A percentile compares a stretch with the other conserved stretches of the same genome.
phyloP scores from a whole-genome alignment of 257 asterid species.

The Nicotiana obtusifolia region DNA sequence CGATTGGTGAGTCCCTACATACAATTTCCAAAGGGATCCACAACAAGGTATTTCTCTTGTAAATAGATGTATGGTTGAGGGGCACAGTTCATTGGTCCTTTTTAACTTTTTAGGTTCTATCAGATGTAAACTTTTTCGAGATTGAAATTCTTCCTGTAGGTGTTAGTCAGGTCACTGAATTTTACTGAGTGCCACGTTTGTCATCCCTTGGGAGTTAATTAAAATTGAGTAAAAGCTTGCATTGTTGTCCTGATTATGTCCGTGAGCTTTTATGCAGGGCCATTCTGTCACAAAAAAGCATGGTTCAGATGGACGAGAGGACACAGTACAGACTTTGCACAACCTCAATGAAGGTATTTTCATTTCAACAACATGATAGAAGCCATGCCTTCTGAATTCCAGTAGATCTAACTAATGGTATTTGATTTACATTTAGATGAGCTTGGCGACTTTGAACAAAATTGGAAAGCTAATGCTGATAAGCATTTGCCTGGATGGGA shows the following conservation, averaged over 20 bases:
- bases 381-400: not conserved
- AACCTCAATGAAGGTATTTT: conserved; percentile 73
- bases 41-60: conserved; percentile 42
- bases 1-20: conserved; percentile 58
- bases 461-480: conserved; percentile 64
- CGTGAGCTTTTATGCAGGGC: conserved; percentile 40
- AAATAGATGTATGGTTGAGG: not conserved
- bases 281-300: conserved; percentile 61
- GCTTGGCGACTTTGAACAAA: conserved; percentile 64
- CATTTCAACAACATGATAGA: not conserved
- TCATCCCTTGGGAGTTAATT: not conserved
- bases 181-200: not conserved
- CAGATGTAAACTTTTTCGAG: not conserved
- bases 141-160: not conserved
- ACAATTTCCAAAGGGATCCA: conserved; percentile 71
- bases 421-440: conserved; percentile 39
- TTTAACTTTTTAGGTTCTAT: not conserved
- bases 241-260: not conserved
- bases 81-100: not conserved
- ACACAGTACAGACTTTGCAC: conserved; percentile 73
- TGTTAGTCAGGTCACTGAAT: not conserved
- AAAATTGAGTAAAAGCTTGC: not conserved
- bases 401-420: conserved; percentile 1
- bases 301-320: conserved; percentile 45
- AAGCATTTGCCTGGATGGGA: conserved; percentile 63